These are phyloP conservation scores for Trichoderma aggressivum DNA, from an alignment of 2,329 filamentous ascomycete species.

Conservation along the genomic window DNA sequence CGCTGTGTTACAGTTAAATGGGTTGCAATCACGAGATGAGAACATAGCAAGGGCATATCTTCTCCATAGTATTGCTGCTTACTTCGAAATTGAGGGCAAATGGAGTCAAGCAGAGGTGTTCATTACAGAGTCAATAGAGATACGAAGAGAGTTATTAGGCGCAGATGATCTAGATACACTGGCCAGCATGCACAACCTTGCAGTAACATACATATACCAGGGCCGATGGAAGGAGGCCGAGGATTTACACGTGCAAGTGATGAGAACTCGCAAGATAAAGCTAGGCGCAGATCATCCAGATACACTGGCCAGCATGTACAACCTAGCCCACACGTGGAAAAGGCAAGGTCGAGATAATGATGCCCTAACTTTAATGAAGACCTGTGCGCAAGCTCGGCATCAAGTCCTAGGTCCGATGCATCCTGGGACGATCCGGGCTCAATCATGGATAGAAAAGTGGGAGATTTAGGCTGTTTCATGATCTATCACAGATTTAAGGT, in stretches of 20 bases:
- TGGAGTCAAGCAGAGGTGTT: not conserved
- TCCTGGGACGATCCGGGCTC: not conserved
- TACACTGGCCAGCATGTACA: too few relatives aligned
- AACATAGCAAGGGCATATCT: not conserved
- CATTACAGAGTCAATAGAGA: not conserved
- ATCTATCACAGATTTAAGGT: not conserved
- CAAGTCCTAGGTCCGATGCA: not conserved
- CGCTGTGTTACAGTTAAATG: not conserved
- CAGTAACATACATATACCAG: not conserved
- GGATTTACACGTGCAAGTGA: not conserved
- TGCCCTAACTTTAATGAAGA: not conserved
- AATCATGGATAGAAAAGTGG: not conserved
- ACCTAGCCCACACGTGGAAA: not conserved
- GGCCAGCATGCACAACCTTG: not conserved
- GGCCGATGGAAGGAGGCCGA: not conserved
- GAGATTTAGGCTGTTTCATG: not conserved
- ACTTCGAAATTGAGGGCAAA: not conserved
- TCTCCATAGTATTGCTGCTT: not conserved
- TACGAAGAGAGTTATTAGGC: not conserved
- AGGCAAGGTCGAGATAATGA: not conserved
- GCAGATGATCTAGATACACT: not conserved
- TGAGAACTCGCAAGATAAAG: not conserved
- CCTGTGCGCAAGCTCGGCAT: not conserved
- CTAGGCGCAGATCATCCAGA: not conserved
- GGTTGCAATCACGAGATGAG: not conserved